These are phyloP conservation scores for Barnettozyma botsteinii DNA, from an alignment of 805 yeast species.

Conservation along the genomic window DNA sequence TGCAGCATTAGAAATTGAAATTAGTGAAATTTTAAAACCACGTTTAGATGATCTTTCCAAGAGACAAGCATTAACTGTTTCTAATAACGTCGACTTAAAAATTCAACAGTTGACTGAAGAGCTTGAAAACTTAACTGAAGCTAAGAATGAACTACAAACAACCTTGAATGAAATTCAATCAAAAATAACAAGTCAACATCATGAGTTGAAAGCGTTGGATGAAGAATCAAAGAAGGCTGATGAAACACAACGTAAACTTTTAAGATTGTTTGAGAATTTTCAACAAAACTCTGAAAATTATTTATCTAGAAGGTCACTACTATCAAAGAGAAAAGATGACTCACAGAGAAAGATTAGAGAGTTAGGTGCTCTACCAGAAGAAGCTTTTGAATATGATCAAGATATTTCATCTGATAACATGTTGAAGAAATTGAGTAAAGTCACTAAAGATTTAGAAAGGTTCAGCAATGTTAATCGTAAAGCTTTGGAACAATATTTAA, in stretches of 20 bases:
- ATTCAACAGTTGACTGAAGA: conserved; percentile 18
- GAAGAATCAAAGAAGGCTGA: conserved; percentile 43
- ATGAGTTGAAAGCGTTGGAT: conserved; percentile 30
- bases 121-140: conserved; percentile 26
- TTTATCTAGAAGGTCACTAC: conserved; percentile 54
- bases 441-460: conserved; percentile 52
- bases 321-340: conserved; percentile 62
- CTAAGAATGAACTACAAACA: conserved; percentile 24
- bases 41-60: conserved; percentile 36
- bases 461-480: conserved; percentile 81
- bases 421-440: conserved; percentile 44
- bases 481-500: conserved; percentile 77
- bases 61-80: conserved; percentile 19
- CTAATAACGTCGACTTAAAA: conserved; percentile 14
- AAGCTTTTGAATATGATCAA: conserved; percentile 54
- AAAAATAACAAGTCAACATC: conserved; percentile 14
- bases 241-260: conserved; percentile 47
- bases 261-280: conserved; percentile 53
- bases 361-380: conserved; percentile 86
- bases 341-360: conserved; percentile 69
- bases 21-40: conserved; percentile 53
- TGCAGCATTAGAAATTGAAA: conserved; percentile 45
- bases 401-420: conserved; percentile 45
- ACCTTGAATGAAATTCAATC: conserved; percentile 25
- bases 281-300: conserved; percentile 61